Evolutionary conservation across 2,329 filamentous ascomycete genomes (phyloP), one percentile per base, ranked within the genome.

Genomic region (Helminthosporium solani): DNA sequence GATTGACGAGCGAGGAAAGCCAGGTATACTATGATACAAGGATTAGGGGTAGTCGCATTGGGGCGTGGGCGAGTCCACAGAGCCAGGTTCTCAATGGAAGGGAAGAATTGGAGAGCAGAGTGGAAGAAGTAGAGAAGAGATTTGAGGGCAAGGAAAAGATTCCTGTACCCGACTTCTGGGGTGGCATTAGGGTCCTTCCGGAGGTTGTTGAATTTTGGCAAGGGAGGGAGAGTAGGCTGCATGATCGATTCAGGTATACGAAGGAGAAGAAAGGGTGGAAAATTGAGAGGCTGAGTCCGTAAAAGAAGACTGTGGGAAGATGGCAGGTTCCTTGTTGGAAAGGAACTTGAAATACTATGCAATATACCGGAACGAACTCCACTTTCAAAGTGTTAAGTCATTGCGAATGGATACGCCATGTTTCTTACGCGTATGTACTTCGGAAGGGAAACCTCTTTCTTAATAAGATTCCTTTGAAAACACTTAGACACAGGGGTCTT

Each of bases 161-260:
- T 55, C 91, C 91, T 1, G 84, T 96, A 40, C 94, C 94, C 3
- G 85, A 88, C 8, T 96, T 96, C 68, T 99, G 94, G 94, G 94
- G 94, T 23, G 94, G 94, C 0, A 67, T 96, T 68, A 83, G 92
- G 58, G 81, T 99, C 49, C 79, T 91, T 53, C 92, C 94, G 0
- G 87, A 90, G 64, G 82, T 83, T 59, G 80, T 99, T 39, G 94
- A 99, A 78, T 99, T 99, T 69, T 99, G 94, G 82, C 91, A 96
- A 77, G 94, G 94, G 2, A 81, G 94, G 60, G 81, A 89, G 66
- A 96, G 86, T 73, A 80, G 94, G 49, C 73, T 99, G 70, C 94
- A 99, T 73, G 94, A 99, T 77, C 86, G 94, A 19, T 97, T 99
- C 68, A 80, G 85, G 51, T 97, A 96, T 73, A 82, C 83, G 45